Evolutionary conservation across 1,284 basidiomycete species (phyloP).

Genomic region (Sporisorium sorghi): DNA sequence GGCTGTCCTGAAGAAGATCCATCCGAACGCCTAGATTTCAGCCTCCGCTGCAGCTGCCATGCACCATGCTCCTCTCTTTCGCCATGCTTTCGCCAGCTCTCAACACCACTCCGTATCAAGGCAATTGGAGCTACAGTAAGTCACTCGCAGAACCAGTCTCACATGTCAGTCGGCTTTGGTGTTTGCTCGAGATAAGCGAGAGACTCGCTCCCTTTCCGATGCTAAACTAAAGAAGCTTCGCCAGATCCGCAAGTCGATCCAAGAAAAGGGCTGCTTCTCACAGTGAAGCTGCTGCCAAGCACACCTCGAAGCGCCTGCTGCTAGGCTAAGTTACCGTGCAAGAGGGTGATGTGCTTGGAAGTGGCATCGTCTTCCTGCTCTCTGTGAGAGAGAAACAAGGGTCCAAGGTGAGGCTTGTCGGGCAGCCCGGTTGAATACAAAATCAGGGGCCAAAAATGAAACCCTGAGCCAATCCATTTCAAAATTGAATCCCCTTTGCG

Average conservation of each 20-base stretch:
- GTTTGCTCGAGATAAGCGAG: background rate
- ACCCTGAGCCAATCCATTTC: too few relatives aligned
- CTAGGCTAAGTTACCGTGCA: too few relatives aligned
- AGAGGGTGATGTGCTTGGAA: background rate
- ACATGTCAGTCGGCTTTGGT: background rate
- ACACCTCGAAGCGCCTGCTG: background rate
- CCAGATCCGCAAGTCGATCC: too few relatives aligned
- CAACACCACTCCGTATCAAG: too few relatives aligned
- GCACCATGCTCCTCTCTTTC: background rate
- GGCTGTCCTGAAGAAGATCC: background rate
- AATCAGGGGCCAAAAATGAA: too few relatives aligned
- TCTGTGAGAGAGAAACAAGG: background rate
- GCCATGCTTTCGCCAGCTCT: background rate
- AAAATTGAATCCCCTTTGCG: too few relatives aligned
- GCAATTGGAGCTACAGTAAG: background rate
- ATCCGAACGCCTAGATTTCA: background rate
- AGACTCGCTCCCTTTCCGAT: background rate
- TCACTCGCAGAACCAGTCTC: background rate
- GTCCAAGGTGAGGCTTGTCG: background rate
- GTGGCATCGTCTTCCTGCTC: too few relatives aligned
- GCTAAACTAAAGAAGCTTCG: too few relatives aligned
- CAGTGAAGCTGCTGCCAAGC: too few relatives aligned
- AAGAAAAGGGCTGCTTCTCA: too few relatives aligned
- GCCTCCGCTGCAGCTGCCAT: background rate
- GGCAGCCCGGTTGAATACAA: background rate